phyloP scores from a whole-genome alignment of 2,329 filamentous ascomycete genomes.

The Exophiala spinifera region DNA sequence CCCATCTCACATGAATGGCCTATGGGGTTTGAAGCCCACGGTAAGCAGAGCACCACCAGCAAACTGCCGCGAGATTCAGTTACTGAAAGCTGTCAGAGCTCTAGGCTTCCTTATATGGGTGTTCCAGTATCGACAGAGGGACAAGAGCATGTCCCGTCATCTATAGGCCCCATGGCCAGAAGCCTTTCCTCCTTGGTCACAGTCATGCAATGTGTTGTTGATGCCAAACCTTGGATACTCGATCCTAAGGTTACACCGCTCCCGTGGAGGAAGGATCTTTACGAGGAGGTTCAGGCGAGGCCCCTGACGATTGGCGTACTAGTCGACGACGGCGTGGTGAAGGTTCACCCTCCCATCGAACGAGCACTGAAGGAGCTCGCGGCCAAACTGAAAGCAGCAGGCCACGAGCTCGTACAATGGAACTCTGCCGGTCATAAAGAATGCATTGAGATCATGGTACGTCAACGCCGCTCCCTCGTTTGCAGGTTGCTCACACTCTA shows the following conservation, averaged over 20 bases:
- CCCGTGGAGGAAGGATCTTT: slow-evolving; percentile 52
- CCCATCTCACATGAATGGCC: slow-evolving; percentile 47
- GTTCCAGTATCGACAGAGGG: slow-evolving; percentile 61
- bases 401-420: slow-evolving; percentile 49
- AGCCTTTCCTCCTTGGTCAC: slow-evolving; percentile 50
- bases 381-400: slow-evolving; percentile 42
- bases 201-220: slow-evolving; percentile 35
- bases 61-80: not conserved
- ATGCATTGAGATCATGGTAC: slow-evolving; percentile 34
- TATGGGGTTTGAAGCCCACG: slow-evolving; percentile 51
- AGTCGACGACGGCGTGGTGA: slow-evolving; percentile 26
- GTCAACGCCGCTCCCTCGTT: slow-evolving; percentile 40
- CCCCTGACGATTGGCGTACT: slow-evolving; percentile 24
- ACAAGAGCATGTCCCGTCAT: slow-evolving; percentile 62
- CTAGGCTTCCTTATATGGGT: slow-evolving; percentile 56
- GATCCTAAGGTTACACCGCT: slow-evolving; percentile 56
- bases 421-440: slow-evolving; percentile 22
- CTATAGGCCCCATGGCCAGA: slow-evolving; percentile 59
- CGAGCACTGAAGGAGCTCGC: slow-evolving; percentile 14
- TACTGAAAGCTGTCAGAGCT: slow-evolving; percentile 43
- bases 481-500: not conserved
- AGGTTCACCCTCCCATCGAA: slow-evolving; percentile 27
- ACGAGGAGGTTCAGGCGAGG: slow-evolving; percentile 47
- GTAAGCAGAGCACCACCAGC: slow-evolving; percentile 44
- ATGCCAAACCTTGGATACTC: slow-evolving; percentile 49